Percentiles rank a stretch among this genome's conserved stretches.
phyloP scores from a whole-genome alignment of 768 basidiomycete genomes.

The Obba rivulosa region DNA sequence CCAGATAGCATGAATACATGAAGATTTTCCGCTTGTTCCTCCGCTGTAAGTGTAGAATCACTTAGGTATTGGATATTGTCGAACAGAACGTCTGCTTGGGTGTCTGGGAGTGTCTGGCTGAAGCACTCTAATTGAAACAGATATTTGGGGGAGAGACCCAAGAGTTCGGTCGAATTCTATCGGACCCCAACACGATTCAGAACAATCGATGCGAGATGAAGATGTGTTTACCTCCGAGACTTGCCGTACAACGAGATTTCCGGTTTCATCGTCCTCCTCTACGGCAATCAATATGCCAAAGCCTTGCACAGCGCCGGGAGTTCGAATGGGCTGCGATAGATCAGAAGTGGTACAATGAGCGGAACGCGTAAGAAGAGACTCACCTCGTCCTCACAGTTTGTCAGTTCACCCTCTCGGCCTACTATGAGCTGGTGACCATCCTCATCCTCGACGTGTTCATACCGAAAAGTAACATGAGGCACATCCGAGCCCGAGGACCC shows the following conservation, averaged over 20 bases:
- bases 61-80: slow-evolving; percentile 69
- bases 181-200: neutral
- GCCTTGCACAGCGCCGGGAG: slow-evolving; percentile 77
- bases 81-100: slow-evolving; percentile 61
- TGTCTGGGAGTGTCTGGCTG: slow-evolving; percentile 59
- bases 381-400: slow-evolving; percentile 73
- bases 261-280: slow-evolving; percentile 51
- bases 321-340: slow-evolving; percentile 59
- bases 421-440: slow-evolving; percentile 67
- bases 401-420: slow-evolving; percentile 61
- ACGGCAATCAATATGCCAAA: slow-evolving; percentile 78
- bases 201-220: neutral
- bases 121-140: slow-evolving; percentile 73
- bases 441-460: slow-evolving; percentile 56
- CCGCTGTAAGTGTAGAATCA: slow-evolving; percentile 37
- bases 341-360: neutral
- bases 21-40: slow-evolving; percentile 43
- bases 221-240: slow-evolving; percentile 60
- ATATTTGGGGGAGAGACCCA: slow-evolving; percentile 65
- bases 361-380: neutral
- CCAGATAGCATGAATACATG: slow-evolving; percentile 71
- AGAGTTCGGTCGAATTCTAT: slow-evolving; percentile 69
- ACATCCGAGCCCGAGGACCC: slow-evolving; percentile 20
- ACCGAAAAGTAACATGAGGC: slow-evolving; percentile 53
- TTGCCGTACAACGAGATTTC: slow-evolving; percentile 58